phyloP scores from a whole-genome alignment of 768 basidiomycete species.

The Tricholoma bakamatsutake region DNA sequence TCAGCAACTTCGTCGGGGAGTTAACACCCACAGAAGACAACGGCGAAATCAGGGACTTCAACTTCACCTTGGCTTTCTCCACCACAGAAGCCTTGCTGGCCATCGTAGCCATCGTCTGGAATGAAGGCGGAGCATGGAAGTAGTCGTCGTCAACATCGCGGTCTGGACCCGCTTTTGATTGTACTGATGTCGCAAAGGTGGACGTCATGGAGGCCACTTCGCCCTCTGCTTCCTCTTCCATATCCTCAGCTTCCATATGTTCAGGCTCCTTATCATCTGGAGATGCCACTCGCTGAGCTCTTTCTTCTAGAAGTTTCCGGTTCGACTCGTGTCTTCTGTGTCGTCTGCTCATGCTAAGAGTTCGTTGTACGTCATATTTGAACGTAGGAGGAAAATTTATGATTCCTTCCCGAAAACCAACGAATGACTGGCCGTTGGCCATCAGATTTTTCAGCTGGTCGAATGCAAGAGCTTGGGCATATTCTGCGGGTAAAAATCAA shows the following conservation, averaged over 20 bases:
- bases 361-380: slow-evolving; percentile 79
- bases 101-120: slow-evolving; percentile 22
- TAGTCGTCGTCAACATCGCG: slow-evolving; percentile 30
- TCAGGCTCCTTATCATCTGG: slow-evolving; percentile 35
- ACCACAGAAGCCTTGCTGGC: slow-evolving; percentile 33
- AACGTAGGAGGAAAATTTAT: slow-evolving; percentile 92
- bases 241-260: slow-evolving; percentile 35
- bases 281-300: slow-evolving; percentile 26
- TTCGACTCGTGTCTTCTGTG: slow-evolving; percentile 29
- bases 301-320: slow-evolving; percentile 30
- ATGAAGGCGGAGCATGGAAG: slow-evolving; percentile 25
- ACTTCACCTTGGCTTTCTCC: slow-evolving; percentile 48
- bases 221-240: slow-evolving; percentile 32
- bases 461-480: slow-evolving; percentile 79
- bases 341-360: slow-evolving; percentile 45
- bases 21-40: slow-evolving; percentile 30
- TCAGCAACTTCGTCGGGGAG: slow-evolving; percentile 5
- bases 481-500: slow-evolving; percentile 43
- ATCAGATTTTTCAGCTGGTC: slow-evolving; percentile 85
- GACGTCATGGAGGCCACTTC: slow-evolving; percentile 50
- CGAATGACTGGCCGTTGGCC: slow-evolving; percentile 59
- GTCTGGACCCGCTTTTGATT: slow-evolving; percentile 34
- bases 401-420: slow-evolving; percentile 71
- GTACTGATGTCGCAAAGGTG: slow-evolving; percentile 42
- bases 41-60: slow-evolving; percentile 43